These are phyloP conservation scores for Fraxinus americana DNA, from an alignment of 257 asterid species.

Conservation along the genomic window DNA sequence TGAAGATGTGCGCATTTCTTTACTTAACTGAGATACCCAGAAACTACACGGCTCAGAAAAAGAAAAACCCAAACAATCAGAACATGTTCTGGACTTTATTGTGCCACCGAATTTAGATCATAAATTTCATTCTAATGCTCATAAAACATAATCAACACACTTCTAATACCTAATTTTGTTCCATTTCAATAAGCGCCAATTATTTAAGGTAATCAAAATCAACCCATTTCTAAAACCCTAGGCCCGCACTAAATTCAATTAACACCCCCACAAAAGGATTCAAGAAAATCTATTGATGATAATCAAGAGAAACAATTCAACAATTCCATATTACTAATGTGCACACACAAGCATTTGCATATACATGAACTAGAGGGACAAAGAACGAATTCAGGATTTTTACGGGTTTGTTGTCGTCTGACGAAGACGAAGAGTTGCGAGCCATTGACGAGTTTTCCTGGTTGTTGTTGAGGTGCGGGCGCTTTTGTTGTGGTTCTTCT, in stretches of 20 bases:
- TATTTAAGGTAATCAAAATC: neutral
- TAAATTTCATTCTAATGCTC: slow-evolving; percentile 6
- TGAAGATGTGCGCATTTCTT: slow-evolving; percentile 6
- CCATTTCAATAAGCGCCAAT: neutral
- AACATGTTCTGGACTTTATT: neutral
- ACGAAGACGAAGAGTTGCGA: slow-evolving; percentile 58
- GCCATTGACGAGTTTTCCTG: slow-evolving; percentile 49
- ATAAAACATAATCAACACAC: slow-evolving; percentile 11
- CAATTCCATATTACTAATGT: neutral
- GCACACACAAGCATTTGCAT: neutral
- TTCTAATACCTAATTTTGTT: neutral
- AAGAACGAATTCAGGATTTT: slow-evolving; percentile 17
- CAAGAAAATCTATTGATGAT: neutral
- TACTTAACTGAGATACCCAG: slow-evolving; percentile 4
- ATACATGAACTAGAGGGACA: neutral
- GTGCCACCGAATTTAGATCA: slow-evolving; percentile 3
- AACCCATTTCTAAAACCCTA: slow-evolving; percentile 15
- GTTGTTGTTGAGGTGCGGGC: slow-evolving; percentile 56
- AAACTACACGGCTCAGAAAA: neutral
- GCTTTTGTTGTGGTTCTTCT: slow-evolving; percentile 71
- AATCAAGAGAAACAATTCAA: neutral
- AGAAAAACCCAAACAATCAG: neutral
- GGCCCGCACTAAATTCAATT: neutral
- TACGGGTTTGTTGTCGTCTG: slow-evolving; percentile 65
- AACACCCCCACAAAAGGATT: slow-evolving; percentile 8